These are phyloP conservation scores for Usnea hakonensis DNA, from an alignment of 495 filamentous ascomycete genomes.

Conservation along the genomic window DNA sequence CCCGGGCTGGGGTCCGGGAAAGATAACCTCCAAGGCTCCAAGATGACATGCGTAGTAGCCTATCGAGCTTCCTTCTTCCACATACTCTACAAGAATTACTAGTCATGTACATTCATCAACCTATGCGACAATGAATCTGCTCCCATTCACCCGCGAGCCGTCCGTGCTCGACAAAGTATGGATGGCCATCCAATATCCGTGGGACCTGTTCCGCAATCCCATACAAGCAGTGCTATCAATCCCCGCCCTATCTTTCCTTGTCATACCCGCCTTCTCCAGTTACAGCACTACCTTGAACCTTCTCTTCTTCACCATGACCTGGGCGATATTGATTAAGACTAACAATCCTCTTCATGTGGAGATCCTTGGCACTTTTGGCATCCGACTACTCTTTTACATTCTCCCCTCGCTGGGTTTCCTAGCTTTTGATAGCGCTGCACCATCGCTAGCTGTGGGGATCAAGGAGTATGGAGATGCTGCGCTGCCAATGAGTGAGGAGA, in stretches of 20 bases:
- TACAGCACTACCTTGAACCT: constrained; percentile 77
- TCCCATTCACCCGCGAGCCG: constrained; percentile 17
- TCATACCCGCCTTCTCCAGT: constrained; percentile 42
- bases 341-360: constrained; percentile 72
- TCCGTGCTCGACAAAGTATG: constrained; percentile 23
- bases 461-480: constrained; percentile 62
- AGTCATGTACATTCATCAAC: neutral
- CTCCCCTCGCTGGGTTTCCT: constrained; percentile 68
- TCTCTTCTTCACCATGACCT: constrained; percentile 84
- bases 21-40: too few relatives aligned
- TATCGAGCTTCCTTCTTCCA: neutral
- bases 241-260: constrained; percentile 60
- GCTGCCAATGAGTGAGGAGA: constrained; percentile 51
- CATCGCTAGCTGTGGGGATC: constrained; percentile 54
- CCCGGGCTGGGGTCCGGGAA: too few relatives aligned
- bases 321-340: constrained; percentile 73
- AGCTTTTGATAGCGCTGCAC: constrained; percentile 60
- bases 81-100: neutral
- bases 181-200: constrained; percentile 17
- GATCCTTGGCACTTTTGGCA: constrained; percentile 55
- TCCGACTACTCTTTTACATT: constrained; percentile 66
- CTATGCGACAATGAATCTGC: neutral
- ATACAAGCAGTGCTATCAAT: constrained; percentile 63
- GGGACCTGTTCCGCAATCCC: constrained; percentile 21
- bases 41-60: neutral